Evolutionary conservation across 306 rosid genomes (phyloP), one percentile per base, ranked within the genome.

Genomic region (Begonia masoniana): DNA sequence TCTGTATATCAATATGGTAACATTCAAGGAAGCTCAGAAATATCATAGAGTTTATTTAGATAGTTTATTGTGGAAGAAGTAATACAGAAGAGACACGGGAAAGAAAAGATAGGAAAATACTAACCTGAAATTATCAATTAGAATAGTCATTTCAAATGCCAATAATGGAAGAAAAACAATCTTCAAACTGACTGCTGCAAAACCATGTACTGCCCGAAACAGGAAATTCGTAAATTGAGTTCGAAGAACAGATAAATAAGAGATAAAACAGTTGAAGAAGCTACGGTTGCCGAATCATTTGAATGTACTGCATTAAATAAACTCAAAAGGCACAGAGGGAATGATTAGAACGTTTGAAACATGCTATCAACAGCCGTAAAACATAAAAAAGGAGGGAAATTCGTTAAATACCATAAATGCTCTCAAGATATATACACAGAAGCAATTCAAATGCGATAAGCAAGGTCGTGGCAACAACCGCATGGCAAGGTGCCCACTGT

Each of bases 401-500:
- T 53, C 16, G 64, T 45, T 59, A 35, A 36, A 43, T 92, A 92
- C 99, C 95, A 26, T 80, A 55, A 70, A 69, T 49, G 69, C 95
- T 82, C 82, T 92, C 95, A 46, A 92, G 99, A 71, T 92, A 81
- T 70, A 87, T 79, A 79, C 99, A 92, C 58, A 92, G 95, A 68
- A 92, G 99, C 77, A 92, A 74, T 57, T 92, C 99, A 71, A 92
- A 92, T 54, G 99, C 81, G 68, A 92, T 62, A 52, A 92, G 95
- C 82, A 92, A 78, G 10, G 96, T 96, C 16, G 72, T 74, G 10
- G 96, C 96, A 46, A 84, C 96, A 48, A 92, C 76, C 23, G 99
- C 78, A 72, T 92, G 99, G 63, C 99, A 92, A 2, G 99, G 99
- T 51, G 99, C 99, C 99, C 99, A 92, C 99, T 92, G 93, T 74